These are phyloP conservation scores for Nothomitra cinnamomea DNA, from an alignment of 2,329 filamentous ascomycete genomes.

Conservation along the genomic window DNA sequence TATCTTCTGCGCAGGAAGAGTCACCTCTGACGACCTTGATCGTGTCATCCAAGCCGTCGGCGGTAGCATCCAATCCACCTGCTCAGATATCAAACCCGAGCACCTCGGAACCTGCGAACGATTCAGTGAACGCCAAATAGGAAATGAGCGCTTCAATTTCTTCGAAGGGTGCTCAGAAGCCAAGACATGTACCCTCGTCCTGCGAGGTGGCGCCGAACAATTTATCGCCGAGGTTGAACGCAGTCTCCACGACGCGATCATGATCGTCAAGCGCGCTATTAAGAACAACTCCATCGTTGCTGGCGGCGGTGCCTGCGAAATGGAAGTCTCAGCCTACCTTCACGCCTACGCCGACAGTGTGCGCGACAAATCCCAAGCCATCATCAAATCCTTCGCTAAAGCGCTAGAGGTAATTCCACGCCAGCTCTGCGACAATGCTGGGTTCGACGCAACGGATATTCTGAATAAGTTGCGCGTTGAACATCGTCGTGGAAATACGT, in stretches of 20 bases:
- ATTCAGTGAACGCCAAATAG: slow-evolving; percentile 95
- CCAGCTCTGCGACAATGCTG: slow-evolving; percentile 95
- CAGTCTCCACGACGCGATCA: slow-evolving; percentile 95
- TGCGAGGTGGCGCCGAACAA: slow-evolving; percentile 92
- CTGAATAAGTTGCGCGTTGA: slow-evolving; percentile 91
- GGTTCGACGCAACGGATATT: slow-evolving; percentile 95
- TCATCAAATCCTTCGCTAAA: slow-evolving; percentile 97
- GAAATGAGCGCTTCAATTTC: slow-evolving; percentile 94
- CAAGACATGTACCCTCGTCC: slow-evolving; percentile 90
- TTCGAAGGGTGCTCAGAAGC: slow-evolving; percentile 91
- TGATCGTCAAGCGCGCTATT: slow-evolving; percentile 98
- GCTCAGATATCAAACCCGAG: slow-evolving; percentile 78
- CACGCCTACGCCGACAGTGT: slow-evolving; percentile 85
- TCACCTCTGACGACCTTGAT: slow-evolving; percentile 82
- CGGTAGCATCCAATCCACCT: slow-evolving; percentile 83
- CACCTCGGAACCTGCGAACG: slow-evolving; percentile 79
- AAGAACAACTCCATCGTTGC: slow-evolving; percentile 90
- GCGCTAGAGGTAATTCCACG: slow-evolving; percentile 91
- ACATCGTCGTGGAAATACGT: slow-evolving; percentile 81
- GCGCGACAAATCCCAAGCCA: slow-evolving; percentile 84
- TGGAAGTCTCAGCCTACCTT: slow-evolving; percentile 90
- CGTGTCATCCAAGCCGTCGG: slow-evolving; percentile 90
- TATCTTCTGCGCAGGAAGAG: slow-evolving; percentile 93
- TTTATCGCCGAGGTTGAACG: slow-evolving; percentile 98
- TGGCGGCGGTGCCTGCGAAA: slow-evolving; percentile 83